A percentile compares a stretch with the other conserved stretches of the same genome.
Conservation (phyloP, 2,329 filamentous ascomycete genomes). For the Fusarium globosum region DNA sequence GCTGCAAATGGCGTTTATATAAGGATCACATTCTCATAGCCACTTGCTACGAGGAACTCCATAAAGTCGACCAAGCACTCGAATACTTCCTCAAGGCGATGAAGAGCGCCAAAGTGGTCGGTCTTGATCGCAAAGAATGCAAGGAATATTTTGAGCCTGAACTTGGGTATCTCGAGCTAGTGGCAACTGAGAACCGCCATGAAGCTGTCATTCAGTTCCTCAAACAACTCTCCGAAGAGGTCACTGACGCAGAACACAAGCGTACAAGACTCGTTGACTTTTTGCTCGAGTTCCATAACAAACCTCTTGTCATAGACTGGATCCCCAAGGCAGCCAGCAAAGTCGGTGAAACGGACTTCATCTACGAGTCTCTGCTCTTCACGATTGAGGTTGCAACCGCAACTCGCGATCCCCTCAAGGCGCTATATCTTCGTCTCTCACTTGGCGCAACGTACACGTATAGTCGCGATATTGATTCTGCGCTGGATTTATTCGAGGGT, state of each 20-base stretch:
- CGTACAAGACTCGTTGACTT: constrained; percentile 50
- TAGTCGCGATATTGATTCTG: constrained; percentile 49
- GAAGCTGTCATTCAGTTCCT: constrained; percentile 51
- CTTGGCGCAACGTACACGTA: constrained; percentile 52
- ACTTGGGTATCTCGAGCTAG: constrained; percentile 50
- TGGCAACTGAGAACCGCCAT: constrained; percentile 53
- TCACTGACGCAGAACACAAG: constrained; percentile 39
- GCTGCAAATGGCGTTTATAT: constrained; percentile 54
- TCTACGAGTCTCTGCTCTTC: constrained; percentile 46
- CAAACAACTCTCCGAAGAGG: constrained; percentile 46
- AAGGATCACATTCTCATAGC: constrained; percentile 55
- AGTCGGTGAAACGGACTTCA: constrained; percentile 45
- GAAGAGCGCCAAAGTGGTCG: constrained; percentile 40
- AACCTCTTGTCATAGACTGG: constrained; percentile 52
- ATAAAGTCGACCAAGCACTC: constrained; percentile 48
- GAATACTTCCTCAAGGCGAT: constrained; percentile 54
- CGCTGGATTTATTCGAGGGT: constrained; percentile 51
- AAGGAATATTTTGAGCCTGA: constrained; percentile 53
- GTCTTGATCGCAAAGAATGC: constrained; percentile 45
- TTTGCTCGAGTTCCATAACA: constrained; percentile 50
- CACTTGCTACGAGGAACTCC: constrained; percentile 50
- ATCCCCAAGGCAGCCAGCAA: constrained; percentile 55
- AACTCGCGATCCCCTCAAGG: constrained; percentile 51
- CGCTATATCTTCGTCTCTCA: constrained; percentile 53
- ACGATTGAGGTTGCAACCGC: constrained; percentile 50